phyloP scores from a whole-genome alignment of 306 rosid species.

The Benincasa hispida region DNA sequence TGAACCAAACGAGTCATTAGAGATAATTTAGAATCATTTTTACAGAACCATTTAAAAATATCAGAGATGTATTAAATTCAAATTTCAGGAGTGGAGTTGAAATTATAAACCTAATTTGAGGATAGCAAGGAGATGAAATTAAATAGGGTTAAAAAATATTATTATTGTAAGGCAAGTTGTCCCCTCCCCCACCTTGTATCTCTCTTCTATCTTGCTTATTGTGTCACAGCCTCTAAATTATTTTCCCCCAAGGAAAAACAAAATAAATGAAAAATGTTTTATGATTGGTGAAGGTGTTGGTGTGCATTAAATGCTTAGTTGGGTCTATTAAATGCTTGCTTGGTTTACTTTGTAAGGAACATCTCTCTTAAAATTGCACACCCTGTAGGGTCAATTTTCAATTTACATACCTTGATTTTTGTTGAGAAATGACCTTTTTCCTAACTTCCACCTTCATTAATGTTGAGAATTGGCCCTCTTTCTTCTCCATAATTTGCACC shows the following conservation, averaged over 20 bases:
- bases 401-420: background rate
- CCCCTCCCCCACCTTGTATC: background rate
- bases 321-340: constrained; percentile 20
- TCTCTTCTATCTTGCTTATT: background rate
- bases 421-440: background rate
- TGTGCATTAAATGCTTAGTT: constrained; percentile 32
- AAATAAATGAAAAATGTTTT: background rate
- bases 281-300: constrained; percentile 22
- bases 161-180: background rate
- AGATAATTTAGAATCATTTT: too few relatives aligned
- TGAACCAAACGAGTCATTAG: too few relatives aligned
- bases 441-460: background rate
- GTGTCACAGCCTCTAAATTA: background rate
- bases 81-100: too few relatives aligned
- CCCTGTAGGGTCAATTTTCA: background rate
- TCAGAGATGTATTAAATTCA: too few relatives aligned
- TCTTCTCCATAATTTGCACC: background rate
- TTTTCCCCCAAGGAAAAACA: background rate
- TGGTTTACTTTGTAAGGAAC: background rate
- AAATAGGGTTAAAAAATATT: background rate
- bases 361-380: background rate
- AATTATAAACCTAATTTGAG: too few relatives aligned
- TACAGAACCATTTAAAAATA: too few relatives aligned
- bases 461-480: background rate
- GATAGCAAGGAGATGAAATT: background rate